These are phyloP conservation scores for Penicillium bialowiezense DNA, from an alignment of 495 filamentous ascomycete species.

Conservation along the genomic window DNA sequence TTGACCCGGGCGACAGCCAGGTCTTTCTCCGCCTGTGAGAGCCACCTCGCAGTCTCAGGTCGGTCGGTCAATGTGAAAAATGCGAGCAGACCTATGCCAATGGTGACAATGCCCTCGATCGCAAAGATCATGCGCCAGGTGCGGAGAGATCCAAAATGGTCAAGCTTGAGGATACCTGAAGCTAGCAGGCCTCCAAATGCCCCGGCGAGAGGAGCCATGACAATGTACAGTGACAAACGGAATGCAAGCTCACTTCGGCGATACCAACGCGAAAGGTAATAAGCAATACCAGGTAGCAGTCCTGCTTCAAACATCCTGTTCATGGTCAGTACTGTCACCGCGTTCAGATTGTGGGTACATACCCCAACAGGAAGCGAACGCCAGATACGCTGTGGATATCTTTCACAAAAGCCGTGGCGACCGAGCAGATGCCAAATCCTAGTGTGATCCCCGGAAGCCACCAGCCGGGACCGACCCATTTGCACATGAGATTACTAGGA, in stretches of 20 bases:
- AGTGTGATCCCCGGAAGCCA: conserved; percentile 47
- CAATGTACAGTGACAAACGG: conserved; percentile 50
- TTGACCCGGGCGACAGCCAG: conserved; percentile 59
- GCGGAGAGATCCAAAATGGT: conserved; percentile 40
- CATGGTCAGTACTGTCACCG: background rate
- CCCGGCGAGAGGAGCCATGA: conserved; percentile 64
- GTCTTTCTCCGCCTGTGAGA: conserved; percentile 61
- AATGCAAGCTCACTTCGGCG: conserved; percentile 64
- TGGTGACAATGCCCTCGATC: conserved; percentile 70
- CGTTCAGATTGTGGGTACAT: background rate
- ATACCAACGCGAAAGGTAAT: conserved; percentile 72
- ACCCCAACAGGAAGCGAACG: conserved; percentile 56
- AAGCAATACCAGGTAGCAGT: conserved; percentile 70
- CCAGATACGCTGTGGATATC: conserved; percentile 37
- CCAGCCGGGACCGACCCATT: conserved; percentile 49
- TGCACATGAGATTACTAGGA: conserved; percentile 64
- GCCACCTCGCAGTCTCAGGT: conserved; percentile 61
- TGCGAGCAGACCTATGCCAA: conserved; percentile 54
- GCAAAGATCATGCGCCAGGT: conserved; percentile 75
- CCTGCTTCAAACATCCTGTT: conserved; percentile 58
- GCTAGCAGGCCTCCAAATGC: conserved; percentile 70
- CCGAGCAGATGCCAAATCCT: conserved; percentile 47
- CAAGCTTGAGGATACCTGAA: conserved; percentile 50
- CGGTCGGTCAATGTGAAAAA: conserved; percentile 66
- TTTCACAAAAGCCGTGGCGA: conserved; percentile 48